Conservation (phyloP, 2,329 filamentous ascomycete species). For the Fusarium circinatum region DNA sequence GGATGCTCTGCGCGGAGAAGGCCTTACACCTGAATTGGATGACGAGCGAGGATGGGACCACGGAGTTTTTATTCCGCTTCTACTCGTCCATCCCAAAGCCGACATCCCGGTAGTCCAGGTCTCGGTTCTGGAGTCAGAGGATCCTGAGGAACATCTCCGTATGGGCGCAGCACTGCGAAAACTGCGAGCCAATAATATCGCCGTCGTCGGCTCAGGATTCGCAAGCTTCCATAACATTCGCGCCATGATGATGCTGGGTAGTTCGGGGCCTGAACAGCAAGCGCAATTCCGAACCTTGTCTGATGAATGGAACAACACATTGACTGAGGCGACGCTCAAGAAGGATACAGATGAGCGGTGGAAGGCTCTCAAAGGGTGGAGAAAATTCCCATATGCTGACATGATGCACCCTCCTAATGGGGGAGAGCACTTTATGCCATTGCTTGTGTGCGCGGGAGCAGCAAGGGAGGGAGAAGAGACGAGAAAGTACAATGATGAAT, state of each 20-base stretch:
- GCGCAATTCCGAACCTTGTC: conserved; percentile 44
- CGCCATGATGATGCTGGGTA: conserved; percentile 54
- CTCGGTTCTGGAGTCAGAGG: conserved; percentile 63
- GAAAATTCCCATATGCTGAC: conserved; percentile 58
- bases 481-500: conserved; percentile 60
- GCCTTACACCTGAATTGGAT: conserved; percentile 55
- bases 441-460: conserved; percentile 66
- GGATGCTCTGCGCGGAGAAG: conserved; percentile 57
- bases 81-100: conserved; percentile 63
- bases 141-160: conserved; percentile 58
- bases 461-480: conserved; percentile 57
- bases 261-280: conserved; percentile 30
- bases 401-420: conserved; percentile 64
- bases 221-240: conserved; percentile 67
- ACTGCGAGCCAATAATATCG: conserved; percentile 64
- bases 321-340: conserved; percentile 54
- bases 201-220: conserved; percentile 69
- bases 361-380: conserved; percentile 57
- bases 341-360: conserved; percentile 50
- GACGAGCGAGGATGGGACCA: conserved; percentile 64
- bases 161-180: conserved; percentile 63
- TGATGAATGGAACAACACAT: conserved; percentile 57
- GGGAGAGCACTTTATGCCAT: conserved; percentile 68
- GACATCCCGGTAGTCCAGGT: conserved; percentile 66
- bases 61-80: conserved; percentile 68